Percentiles rank a stretch among this genome's conserved stretches.
These are phyloP conservation scores for Yamadazyma blattariae DNA, from an alignment of 1,139 yeast genomes.

Conservation along the genomic window DNA sequence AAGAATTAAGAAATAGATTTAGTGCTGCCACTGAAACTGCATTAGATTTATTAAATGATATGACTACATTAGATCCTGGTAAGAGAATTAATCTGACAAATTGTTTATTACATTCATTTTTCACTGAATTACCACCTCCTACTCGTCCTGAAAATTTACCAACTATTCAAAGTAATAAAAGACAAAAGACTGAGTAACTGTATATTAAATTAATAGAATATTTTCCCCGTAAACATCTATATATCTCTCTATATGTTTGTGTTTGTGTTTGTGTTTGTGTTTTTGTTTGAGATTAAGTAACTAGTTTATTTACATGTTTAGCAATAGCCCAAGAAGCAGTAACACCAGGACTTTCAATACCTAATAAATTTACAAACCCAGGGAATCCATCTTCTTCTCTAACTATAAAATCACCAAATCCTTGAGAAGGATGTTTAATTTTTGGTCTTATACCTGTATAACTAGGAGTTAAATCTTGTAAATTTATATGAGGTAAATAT, in stretches of 20 bases:
- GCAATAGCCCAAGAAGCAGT: conserved; percentile 83
- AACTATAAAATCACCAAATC: conserved; percentile 72
- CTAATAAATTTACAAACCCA: conserved; percentile 77
- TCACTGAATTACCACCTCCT: conserved; percentile 73
- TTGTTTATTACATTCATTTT: conserved; percentile 68
- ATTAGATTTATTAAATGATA: conserved; percentile 65
- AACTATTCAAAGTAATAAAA: conserved; percentile 24
- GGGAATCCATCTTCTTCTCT: conserved; percentile 61
- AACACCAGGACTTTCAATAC: conserved; percentile 89
- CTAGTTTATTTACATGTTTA: conserved; percentile 56
- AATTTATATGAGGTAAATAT: conserved; percentile 61
- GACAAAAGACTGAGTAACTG: conserved; percentile 1
- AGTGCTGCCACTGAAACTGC: conserved; percentile 92
- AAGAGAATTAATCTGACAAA: conserved; percentile 64
- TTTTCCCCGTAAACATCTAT: too few species aligned
- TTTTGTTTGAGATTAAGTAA: too few species aligned
- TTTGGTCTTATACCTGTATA: conserved; percentile 88
- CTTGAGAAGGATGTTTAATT: conserved; percentile 34
- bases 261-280: too few species aligned
- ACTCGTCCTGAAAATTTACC: conserved; percentile 73
- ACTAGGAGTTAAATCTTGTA: conserved; percentile 55
- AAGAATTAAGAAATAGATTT: conserved; percentile 78
- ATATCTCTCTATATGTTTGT: too few species aligned
- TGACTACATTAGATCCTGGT: conserved; percentile 79
- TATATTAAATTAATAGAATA: too few species aligned